These are phyloP conservation scores for Xylariaceae sp. DNA, from an alignment of 2,329 filamentous ascomycete species.

Conservation along the genomic window DNA sequence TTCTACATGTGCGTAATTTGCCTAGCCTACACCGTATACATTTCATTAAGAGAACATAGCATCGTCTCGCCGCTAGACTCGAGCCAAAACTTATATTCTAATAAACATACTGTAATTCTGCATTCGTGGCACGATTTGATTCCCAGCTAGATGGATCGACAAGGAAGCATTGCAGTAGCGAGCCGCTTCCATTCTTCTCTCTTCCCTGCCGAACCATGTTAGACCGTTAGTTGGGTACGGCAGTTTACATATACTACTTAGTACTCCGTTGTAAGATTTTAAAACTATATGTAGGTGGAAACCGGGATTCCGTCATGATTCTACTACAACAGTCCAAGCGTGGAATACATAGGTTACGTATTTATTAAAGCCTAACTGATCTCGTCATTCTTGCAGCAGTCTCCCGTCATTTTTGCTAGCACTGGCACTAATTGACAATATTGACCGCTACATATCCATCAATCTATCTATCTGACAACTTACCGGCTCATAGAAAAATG, in stretches of 20 bases:
- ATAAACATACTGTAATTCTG: too few relatives aligned
- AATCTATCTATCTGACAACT: too few relatives aligned
- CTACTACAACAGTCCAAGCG: too few relatives aligned
- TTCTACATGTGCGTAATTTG: too few relatives aligned
- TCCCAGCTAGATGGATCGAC: constrained; percentile 21
- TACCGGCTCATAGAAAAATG: too few relatives aligned
- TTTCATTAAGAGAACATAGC: background rate
- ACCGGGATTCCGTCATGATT: background rate
- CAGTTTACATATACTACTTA: background rate
- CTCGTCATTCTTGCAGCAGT: constrained; percentile 15
- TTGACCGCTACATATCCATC: too few relatives aligned
- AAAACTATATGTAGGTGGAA: background rate
- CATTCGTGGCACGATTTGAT: background rate
- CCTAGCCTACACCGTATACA: background rate
- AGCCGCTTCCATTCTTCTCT: constrained; percentile 9
- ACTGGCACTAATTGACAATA: too few relatives aligned
- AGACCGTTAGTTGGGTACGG: background rate
- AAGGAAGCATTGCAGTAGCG: constrained; percentile 15
- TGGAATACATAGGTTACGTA: background rate
- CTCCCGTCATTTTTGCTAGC: constrained; percentile 10
- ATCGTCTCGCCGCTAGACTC: background rate
- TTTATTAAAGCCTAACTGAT: background rate
- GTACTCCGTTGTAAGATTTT: background rate
- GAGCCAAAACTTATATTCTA: background rate
- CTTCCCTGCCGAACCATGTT: constrained; percentile 11